A percentile compares a stretch with the other conserved stretches of the same genome.
Evolutionary conservation across 805 yeast genomes (phyloP).

Genomic region (Brettanomyces bruxellensis): DNA sequence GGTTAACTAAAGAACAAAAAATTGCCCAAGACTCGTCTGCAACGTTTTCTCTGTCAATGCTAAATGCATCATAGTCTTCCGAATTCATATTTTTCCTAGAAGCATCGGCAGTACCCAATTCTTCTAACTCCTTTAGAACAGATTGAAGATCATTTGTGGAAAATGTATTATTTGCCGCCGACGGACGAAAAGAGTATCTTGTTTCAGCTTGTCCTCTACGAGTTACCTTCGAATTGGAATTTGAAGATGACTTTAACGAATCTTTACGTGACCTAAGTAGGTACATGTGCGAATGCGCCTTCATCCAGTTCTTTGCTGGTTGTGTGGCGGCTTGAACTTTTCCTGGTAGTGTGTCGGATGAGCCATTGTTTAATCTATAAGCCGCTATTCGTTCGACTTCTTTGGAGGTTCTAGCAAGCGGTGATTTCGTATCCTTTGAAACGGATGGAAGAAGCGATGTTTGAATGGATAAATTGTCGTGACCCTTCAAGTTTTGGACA

Average conservation of each 20-base stretch:
- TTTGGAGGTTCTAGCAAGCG: constrained; percentile 21
- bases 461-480: constrained; percentile 12
- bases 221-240: constrained; percentile 27
- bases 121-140: not conserved
- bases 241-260: constrained; percentile 26
- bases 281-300: constrained; percentile 11
- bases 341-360: not conserved
- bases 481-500: too few relatives aligned
- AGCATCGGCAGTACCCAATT: not conserved
- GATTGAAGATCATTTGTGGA: constrained; percentile 21
- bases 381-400: constrained; percentile 24
- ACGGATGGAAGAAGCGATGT: constrained; percentile 15
- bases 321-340: not conserved
- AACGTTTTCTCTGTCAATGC: constrained; percentile 29
- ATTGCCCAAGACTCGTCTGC: constrained; percentile 45
- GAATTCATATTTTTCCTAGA: not conserved
- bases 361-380: not conserved
- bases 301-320: not conserved
- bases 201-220: constrained; percentile 25
- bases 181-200: constrained; percentile 28
- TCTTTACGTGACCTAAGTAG: constrained; percentile 23
- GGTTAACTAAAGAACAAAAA: constrained; percentile 31
- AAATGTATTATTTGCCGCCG: constrained; percentile 15
- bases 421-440: constrained; percentile 20
- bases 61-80: constrained; percentile 9